Evolutionary conservation across 2,329 filamentous ascomycete genomes (phyloP).

Genomic region (Colletotrichum sp.): DNA sequence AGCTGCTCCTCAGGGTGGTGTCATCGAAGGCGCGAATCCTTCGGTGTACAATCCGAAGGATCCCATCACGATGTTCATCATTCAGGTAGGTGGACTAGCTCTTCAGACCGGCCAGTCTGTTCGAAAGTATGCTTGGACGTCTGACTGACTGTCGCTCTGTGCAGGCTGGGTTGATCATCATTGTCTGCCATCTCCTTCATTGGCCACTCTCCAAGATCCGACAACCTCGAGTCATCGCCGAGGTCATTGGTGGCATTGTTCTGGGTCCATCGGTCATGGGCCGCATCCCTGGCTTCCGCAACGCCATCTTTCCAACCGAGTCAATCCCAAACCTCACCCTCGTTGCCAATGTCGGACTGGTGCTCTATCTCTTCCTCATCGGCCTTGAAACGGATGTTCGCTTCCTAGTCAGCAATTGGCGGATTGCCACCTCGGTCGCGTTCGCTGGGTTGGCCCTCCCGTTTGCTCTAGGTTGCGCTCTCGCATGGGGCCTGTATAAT

Average conservation of each 20-base stretch:
- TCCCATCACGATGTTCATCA: conserved; percentile 78
- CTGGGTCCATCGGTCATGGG: conserved; percentile 89
- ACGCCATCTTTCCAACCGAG: conserved; percentile 75
- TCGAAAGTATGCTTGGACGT: not conserved
- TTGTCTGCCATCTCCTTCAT: conserved; percentile 62
- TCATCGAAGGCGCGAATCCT: conserved; percentile 75
- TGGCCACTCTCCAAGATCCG: conserved; percentile 78
- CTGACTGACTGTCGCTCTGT: conserved; percentile 8
- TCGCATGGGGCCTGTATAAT: conserved; percentile 82
- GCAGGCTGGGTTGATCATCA: conserved; percentile 47
- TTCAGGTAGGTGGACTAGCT: conserved; percentile 54
- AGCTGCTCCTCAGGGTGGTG: conserved; percentile 56
- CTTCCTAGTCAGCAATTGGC: conserved; percentile 81
- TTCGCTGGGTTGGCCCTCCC: conserved; percentile 81
- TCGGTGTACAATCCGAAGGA: conserved; percentile 71
- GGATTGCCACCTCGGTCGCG: conserved; percentile 77
- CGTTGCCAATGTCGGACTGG: conserved; percentile 82
- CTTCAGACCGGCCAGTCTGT: not conserved
- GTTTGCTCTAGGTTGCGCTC: conserved; percentile 80
- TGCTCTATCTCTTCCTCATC: conserved; percentile 87
- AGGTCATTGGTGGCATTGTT: conserved; percentile 84
- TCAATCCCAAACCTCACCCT: conserved; percentile 79
- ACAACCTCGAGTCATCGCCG: conserved; percentile 83
- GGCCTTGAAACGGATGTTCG: conserved; percentile 86
- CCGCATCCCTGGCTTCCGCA: conserved; percentile 78